These are phyloP conservation scores for Solanum chiquidenum DNA, from an alignment of 257 asterid genomes.

Conservation along the genomic window DNA sequence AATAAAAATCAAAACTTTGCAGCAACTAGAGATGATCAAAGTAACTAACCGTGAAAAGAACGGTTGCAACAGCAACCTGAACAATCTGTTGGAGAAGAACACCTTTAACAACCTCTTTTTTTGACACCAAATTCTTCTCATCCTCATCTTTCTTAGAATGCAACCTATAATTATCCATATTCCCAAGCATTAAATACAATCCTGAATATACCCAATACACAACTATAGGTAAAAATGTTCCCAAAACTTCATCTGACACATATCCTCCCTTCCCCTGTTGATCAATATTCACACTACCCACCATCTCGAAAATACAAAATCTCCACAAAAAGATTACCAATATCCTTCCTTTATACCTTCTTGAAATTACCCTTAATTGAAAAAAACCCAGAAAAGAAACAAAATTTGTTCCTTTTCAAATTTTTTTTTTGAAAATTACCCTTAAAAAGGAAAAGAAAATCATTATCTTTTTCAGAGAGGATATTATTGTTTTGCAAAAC, in stretches of 20 bases:
- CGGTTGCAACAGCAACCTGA: slow-evolving; percentile 75
- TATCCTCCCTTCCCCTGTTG: slow-evolving; percentile 22
- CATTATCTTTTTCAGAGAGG: neutral
- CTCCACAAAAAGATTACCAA: neutral
- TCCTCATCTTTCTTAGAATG: slow-evolving; percentile 76
- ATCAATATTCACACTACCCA: slow-evolving; percentile 1
- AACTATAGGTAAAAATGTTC: slow-evolving; percentile 61
- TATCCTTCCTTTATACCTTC: neutral
- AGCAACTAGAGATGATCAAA: neutral
- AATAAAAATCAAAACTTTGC: neutral
- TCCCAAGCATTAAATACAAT: slow-evolving; percentile 52
- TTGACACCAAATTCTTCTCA: slow-evolving; percentile 80
- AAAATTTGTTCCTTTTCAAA: neutral
- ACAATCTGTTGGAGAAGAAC: slow-evolving; percentile 87
- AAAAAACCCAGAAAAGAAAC: neutral
- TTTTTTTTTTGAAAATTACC: neutral
- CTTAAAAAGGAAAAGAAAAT: neutral
- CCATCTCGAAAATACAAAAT: neutral
- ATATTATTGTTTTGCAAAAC: neutral
- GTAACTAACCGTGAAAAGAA: slow-evolving; percentile 68
- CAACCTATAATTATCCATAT: slow-evolving; percentile 51
- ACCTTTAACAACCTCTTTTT: slow-evolving; percentile 68
- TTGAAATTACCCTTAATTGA: neutral
- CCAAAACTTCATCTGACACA: slow-evolving; percentile 74
- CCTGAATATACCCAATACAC: slow-evolving; percentile 91